phyloP scores from a whole-genome alignment of 371 early-diverging fungal genomes.

The Mortierella sp. region DNA sequence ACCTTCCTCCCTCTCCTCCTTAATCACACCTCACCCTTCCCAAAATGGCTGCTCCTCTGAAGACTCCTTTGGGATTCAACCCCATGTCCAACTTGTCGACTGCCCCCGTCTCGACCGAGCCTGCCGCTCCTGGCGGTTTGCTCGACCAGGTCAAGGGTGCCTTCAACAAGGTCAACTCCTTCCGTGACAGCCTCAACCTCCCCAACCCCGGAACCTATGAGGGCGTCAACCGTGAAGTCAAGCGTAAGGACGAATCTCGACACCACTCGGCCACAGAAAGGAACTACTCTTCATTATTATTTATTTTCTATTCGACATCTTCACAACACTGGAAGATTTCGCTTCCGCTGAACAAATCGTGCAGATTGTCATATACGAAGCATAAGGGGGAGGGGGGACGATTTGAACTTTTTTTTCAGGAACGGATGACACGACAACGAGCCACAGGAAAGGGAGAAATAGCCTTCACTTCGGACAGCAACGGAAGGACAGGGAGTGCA shows the following conservation, averaged over 20 bases:
- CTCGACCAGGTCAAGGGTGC: slow-evolving; percentile 41
- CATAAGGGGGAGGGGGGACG: neutral
- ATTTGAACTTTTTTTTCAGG: neutral
- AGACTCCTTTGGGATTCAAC: slow-evolving; percentile 54
- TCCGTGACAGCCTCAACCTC: slow-evolving; percentile 69
- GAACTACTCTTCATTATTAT: neutral
- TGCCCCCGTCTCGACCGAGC: slow-evolving; percentile 17
- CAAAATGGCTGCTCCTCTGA: slow-evolving; percentile 46
- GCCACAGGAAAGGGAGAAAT: neutral
- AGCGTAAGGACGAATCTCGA: slow-evolving; percentile 68
- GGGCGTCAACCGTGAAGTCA: slow-evolving; percentile 87
- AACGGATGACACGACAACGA: neutral
- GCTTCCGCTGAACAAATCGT: neutral
- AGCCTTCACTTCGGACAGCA: neutral
- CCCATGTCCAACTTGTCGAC: slow-evolving; percentile 32
- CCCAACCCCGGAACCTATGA: slow-evolving; percentile 93
- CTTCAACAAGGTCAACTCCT: slow-evolving; percentile 34
- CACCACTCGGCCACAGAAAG: neutral
- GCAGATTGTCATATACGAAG: neutral
- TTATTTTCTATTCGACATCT: neutral
- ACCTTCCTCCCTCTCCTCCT: neutral
- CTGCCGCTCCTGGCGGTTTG: slow-evolving; percentile 34
- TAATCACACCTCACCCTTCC: neutral
- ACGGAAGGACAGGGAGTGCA: slow-evolving; percentile 5
- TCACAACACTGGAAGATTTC: neutral